A percentile compares a stretch with the other conserved stretches of the same genome.
Evolutionary conservation across 1,284 basidiomycete species (phyloP).

Genomic region (Malassezia japonica): DNA sequence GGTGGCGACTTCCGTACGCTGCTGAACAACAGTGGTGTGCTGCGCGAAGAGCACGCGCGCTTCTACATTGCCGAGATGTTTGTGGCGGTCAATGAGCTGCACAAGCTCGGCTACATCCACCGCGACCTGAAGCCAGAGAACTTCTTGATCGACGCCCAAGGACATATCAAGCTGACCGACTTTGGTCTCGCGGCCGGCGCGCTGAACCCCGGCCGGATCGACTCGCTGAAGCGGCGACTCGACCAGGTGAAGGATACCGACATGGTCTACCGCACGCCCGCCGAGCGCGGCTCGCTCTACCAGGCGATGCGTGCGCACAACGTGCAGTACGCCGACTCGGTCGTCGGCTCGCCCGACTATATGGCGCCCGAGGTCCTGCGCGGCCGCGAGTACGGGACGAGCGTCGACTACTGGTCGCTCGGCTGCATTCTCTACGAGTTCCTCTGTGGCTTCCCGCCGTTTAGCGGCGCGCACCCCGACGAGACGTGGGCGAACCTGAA

Average conservation of each 20-base stretch:
- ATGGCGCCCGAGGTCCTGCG: conserved; percentile 71
- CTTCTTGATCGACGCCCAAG: conserved; percentile 87
- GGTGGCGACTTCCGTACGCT: conserved; percentile 48
- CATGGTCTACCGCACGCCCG: conserved; percentile 78
- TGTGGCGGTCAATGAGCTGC: conserved; percentile 45
- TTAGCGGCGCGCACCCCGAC: conserved; percentile 86
- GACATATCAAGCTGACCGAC: conserved; percentile 97
- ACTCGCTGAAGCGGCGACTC: conserved; percentile 86
- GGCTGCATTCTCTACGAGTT: conserved; percentile 97
- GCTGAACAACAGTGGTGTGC: conserved; percentile 46
- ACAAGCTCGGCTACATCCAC: conserved; percentile 54
- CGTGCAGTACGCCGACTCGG: conserved; percentile 81
- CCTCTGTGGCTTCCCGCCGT: conserved; percentile 80
- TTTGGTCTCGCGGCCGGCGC: conserved; percentile 96
- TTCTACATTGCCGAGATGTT: conserved; percentile 48
- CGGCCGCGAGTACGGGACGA: conserved; percentile 85
- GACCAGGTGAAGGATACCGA: conserved; percentile 93
- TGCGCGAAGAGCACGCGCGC: conserved; percentile 51
- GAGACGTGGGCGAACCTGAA: conserved; percentile 99
- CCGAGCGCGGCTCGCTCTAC: conserved; percentile 90
- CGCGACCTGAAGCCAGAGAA: conserved; percentile 96
- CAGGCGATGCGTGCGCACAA: conserved; percentile 82
- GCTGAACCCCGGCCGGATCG: conserved; percentile 86
- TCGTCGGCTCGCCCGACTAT: conserved; percentile 96
- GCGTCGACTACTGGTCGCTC: conserved; percentile 96